phyloP scores from a whole-genome alignment of 2,329 filamentous ascomycete species.

The Tricladium varicosporioides region DNA sequence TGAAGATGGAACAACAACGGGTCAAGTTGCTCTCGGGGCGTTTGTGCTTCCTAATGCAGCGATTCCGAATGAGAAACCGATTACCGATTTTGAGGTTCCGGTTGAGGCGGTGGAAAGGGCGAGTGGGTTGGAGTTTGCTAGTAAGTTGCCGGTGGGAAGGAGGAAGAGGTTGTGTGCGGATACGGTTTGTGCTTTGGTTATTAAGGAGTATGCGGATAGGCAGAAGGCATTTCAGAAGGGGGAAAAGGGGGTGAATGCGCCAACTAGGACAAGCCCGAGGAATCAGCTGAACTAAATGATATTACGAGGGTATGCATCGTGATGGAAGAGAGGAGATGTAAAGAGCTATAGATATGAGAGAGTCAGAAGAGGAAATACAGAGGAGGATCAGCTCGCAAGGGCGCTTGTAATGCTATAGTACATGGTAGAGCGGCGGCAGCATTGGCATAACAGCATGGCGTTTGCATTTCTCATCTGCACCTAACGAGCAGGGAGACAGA shows the following conservation, averaged over 20 bases:
- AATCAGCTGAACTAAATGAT: conserved; percentile 11
- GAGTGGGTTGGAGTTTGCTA: conserved; percentile 86
- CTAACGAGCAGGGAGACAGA: not conserved
- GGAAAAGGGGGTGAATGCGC: conserved; percentile 13
- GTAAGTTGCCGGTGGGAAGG: conserved; percentile 70
- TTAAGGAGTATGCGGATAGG: conserved; percentile 71
- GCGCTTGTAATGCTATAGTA: not conserved
- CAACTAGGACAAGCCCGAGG: conserved; percentile 31
- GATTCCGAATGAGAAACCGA: conserved; percentile 83
- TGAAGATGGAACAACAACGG: conserved; percentile 69
- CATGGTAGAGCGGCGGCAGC: not conserved
- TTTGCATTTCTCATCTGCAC: not conserved
- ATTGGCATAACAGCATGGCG: not conserved
- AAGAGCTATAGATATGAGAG: not conserved
- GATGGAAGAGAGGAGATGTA: not conserved
- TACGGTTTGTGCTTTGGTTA: conserved; percentile 76
- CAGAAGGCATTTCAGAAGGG: conserved; percentile 53
- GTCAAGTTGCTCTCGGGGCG: conserved; percentile 83
- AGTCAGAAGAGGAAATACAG: conserved; percentile 5
- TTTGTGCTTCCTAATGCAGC: conserved; percentile 92
- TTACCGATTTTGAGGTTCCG: conserved; percentile 92
- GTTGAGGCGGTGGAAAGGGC: conserved; percentile 90
- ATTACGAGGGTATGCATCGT: no score
- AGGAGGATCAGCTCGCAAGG: conserved; percentile 10
- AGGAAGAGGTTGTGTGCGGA: conserved; percentile 82